These are phyloP conservation scores for Linum lewisii DNA, from an alignment of 345 rosid genomes.

Conservation along the genomic window DNA sequence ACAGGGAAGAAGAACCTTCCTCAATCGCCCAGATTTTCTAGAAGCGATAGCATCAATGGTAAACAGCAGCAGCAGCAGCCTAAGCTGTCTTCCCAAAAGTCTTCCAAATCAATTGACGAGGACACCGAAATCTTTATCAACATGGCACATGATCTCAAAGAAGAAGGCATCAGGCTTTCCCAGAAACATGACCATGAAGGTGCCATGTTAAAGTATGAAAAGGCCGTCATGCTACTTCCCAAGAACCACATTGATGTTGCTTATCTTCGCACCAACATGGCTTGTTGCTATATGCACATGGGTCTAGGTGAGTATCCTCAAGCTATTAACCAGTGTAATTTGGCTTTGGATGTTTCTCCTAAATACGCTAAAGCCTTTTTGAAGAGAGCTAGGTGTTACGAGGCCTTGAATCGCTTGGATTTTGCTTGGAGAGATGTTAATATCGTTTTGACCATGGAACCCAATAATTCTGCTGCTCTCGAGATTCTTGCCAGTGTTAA, in stretches of 20 bases:
- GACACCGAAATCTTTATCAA: slow-evolving; percentile 83
- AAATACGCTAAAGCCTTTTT: slow-evolving; percentile 79
- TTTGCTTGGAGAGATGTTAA: slow-evolving; percentile 82
- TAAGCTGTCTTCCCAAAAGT: slow-evolving; percentile 35
- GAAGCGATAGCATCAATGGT: slow-evolving; percentile 19
- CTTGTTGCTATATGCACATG: slow-evolving; percentile 90
- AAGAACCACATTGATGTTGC: slow-evolving; percentile 73
- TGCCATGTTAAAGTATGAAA: slow-evolving; percentile 84
- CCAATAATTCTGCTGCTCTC: slow-evolving; percentile 59
- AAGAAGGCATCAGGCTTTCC: slow-evolving; percentile 81
- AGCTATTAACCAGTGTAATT: slow-evolving; percentile 79
- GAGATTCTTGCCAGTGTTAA: slow-evolving; percentile 67
- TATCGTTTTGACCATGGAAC: slow-evolving; percentile 68
- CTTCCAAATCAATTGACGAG: slow-evolving; percentile 73
- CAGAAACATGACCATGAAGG: slow-evolving; percentile 95
- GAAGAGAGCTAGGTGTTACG: slow-evolving; percentile 78
- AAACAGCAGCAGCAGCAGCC: slow-evolving; percentile 37
- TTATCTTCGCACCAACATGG: slow-evolving; percentile 74
- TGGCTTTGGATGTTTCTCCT: slow-evolving; percentile 82
- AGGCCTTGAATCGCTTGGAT: slow-evolving; percentile 76
- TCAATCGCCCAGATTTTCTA: slow-evolving; percentile 27
- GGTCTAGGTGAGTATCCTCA: slow-evolving; percentile 93
- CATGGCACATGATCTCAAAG: slow-evolving; percentile 91
- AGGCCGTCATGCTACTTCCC: slow-evolving; percentile 86
- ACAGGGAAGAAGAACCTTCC: slow-evolving; percentile 71